Base-by-base conservation (phyloP, 495 filamentous ascomycete species). In the Aspergillus campestris region DNA sequence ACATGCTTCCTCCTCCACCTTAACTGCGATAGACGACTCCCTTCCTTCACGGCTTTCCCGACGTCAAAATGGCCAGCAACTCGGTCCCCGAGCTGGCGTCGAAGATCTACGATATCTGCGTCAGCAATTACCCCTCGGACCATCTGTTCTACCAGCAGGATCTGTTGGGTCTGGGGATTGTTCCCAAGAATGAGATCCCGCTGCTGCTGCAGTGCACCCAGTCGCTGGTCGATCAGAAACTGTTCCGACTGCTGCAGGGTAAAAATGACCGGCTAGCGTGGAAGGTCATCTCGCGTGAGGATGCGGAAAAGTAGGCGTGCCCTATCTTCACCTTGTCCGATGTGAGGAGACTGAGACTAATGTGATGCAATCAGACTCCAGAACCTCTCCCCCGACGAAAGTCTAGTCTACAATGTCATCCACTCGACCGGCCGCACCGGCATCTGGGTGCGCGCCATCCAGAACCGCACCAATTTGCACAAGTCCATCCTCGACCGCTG, bases 381-480 rank as follows among this genome's bases (percentile, higher is more conserved):
- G 40, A 69, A 69, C 44, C 75, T 87, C 24, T 77, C 62, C 50
- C 56, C 66, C 37, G 86, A 94, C 49, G 87, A 94, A 56, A 76
- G 78, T 50, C 66, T 94, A 42, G 79, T 97, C 4, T 96, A 91
- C 73, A 75, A 78, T 46, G 77, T 83, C 48, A 90, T 98, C 53
- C 90, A 96, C 56, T 80, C 84, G 40, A 80, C 83, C 18, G 84
- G 80, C 18, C 74, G 74, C 34, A 82, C 89, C 48, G 94, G 91
- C 27, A 85, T 94, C 44, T 98, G 92, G 92, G 80, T 84, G 39
- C 82, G 85, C 49, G 80, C 79, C 3, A 81, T 98, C 44, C 82
- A 86, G 55, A 73, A 65, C 37, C 78, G 80, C 44, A 81, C 84
- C 27, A 86, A 86, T 56, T 71, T 94, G 51, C 86, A 91, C 66